These are phyloP conservation scores for Hydnomerulius pinastri DNA, from an alignment of 768 basidiomycete genomes.

Conservation along the genomic window DNA sequence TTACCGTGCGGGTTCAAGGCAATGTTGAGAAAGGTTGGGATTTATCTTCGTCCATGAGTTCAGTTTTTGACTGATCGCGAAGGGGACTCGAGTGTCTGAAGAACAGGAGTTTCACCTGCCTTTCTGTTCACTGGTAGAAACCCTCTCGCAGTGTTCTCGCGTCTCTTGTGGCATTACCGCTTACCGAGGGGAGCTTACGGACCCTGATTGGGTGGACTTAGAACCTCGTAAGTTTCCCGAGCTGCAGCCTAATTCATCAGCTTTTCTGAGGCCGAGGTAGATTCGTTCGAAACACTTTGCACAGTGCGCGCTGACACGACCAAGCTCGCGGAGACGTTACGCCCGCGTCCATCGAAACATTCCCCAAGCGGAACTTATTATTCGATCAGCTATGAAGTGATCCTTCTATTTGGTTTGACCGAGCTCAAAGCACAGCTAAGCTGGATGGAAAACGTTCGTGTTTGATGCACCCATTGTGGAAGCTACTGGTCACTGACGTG, in stretches of 20 bases:
- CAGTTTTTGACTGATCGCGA: not conserved
- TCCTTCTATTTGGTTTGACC: constrained; percentile 38
- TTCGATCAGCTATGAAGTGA: constrained; percentile 28
- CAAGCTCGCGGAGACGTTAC: not conserved
- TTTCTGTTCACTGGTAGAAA: not conserved
- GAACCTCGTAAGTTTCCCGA: constrained; percentile 1
- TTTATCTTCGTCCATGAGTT: not conserved
- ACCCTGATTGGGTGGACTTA: constrained; percentile 5
- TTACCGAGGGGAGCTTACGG: constrained; percentile 7
- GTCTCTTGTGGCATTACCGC: not conserved
- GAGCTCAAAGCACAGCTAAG: constrained; percentile 43
- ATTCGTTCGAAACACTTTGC: constrained; percentile 5
- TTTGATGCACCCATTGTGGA: not conserved
- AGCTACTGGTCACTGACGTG: too few species aligned
- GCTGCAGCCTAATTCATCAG: not conserved
- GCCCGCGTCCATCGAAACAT: not conserved
- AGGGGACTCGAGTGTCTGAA: constrained; percentile 24
- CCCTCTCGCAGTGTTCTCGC: not conserved
- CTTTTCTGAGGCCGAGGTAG: not conserved
- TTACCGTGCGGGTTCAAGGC: constrained; percentile 38
- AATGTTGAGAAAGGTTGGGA: constrained; percentile 36
- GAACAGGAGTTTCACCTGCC: constrained; percentile 6
- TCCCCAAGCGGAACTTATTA: constrained; percentile 20
- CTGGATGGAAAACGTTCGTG: constrained; percentile 38
- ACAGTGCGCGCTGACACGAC: constrained; percentile 6